These are phyloP conservation scores for Xylariaceae sp. DNA, from an alignment of 2,329 filamentous ascomycete species.

Conservation along the genomic window DNA sequence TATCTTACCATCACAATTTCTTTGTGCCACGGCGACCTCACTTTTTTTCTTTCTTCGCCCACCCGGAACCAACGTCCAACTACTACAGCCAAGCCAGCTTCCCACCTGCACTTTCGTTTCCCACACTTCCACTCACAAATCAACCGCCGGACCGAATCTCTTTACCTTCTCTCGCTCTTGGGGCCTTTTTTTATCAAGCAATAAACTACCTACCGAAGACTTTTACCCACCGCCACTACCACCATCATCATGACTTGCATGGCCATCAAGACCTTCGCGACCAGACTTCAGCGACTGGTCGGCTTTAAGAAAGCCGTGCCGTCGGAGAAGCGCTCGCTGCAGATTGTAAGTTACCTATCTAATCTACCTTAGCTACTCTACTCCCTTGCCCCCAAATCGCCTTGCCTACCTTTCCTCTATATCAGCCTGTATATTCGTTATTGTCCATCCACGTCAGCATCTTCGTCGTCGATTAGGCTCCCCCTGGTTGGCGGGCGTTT, in stretches of 20 bases:
- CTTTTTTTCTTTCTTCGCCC: background rate
- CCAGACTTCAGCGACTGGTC: slow-evolving; percentile 21
- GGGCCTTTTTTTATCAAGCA: too few relatives aligned
- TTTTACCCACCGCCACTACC: too few relatives aligned
- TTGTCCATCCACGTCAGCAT: background rate
- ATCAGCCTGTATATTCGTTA: background rate
- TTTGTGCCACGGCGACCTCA: background rate
- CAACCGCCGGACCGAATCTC: too few relatives aligned
- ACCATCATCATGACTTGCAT: slow-evolving; percentile 15
- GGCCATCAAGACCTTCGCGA: slow-evolving; percentile 15
- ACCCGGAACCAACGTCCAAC: background rate
- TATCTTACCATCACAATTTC: too few relatives aligned
- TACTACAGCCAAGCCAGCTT: too few relatives aligned
- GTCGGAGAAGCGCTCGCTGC: slow-evolving; percentile 19
- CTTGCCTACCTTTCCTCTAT: slow-evolving; percentile 1
- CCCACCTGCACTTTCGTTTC: too few relatives aligned
- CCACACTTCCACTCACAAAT: too few relatives aligned
- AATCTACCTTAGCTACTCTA: background rate
- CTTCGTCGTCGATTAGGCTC: background rate
- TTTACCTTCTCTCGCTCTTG: too few relatives aligned
- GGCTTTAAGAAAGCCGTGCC: slow-evolving; percentile 13
- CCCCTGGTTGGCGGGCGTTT: too few relatives aligned
- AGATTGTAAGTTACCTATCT: slow-evolving; percentile 24
- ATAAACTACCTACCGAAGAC: too few relatives aligned
- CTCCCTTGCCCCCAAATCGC: too few relatives aligned